A percentile compares a stretch with the other conserved stretches of the same genome.
These are phyloP conservation scores for Desmodesmus armatus DNA, from an alignment of 139 green algal genomes.

Conservation along the genomic window DNA sequence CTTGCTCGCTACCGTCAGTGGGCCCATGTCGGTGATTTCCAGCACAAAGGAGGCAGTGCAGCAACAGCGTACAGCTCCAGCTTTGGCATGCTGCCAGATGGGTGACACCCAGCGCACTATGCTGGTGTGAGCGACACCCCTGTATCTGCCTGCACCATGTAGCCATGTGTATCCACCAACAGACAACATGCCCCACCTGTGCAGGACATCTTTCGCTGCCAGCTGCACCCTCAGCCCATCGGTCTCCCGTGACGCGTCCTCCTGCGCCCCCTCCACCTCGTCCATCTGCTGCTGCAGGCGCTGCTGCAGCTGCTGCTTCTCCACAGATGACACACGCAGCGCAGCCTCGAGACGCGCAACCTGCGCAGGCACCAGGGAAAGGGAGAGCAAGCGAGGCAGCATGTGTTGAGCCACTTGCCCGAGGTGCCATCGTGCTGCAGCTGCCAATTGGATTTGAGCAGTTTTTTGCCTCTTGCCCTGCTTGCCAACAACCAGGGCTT, in stretches of 20 bases:
- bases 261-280: slow-evolving; percentile 9
- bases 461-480: background rate
- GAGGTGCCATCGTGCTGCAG: background rate
- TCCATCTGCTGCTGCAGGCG: slow-evolving; percentile 7
- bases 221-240: slow-evolving; percentile 34
- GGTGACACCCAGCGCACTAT: too few relatives aligned
- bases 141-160: background rate
- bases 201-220: slow-evolving; percentile 19
- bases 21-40: too few relatives aligned
- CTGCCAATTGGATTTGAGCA: background rate
- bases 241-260: background rate
- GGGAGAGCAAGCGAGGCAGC: background rate
- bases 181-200: background rate
- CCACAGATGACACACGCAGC: slow-evolving; percentile 17
- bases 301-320: slow-evolving; percentile 48
- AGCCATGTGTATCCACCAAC: background rate
- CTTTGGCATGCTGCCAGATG: background rate
- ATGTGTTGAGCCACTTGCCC: background rate
- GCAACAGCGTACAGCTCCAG: background rate
- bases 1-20: too few relatives aligned
- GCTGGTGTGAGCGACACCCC: background rate
- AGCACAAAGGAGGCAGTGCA: background rate
- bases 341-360: slow-evolving; percentile 22
- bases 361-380: background rate
- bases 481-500: background rate